Evolutionary conservation across 371 early-diverging fungal genomes (phyloP), one percentile per base, ranked within the genome.

Genomic region (Gilbertella persicaria): DNA sequence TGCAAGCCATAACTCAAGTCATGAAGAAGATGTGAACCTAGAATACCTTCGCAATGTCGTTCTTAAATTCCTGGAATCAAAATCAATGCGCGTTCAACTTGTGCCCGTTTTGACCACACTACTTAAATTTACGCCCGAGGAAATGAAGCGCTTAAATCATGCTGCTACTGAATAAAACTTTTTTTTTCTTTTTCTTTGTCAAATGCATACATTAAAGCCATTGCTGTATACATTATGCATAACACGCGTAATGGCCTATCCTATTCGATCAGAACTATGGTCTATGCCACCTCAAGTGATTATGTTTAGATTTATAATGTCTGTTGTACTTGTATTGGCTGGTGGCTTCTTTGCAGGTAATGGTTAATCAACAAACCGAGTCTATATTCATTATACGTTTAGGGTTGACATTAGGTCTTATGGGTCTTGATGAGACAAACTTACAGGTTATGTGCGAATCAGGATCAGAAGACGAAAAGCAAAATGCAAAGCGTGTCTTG

Each of bases 41-140:
- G 94, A 95, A 63, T 96, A 96, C 55, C 64, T 95, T 48, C 84
- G 89, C 56, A 86, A 91, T 51, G 86, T 96, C 9, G 61, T 96
- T 40, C 64, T 96, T 38, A 89, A 87, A 55, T 95, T 94, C 66
- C 74, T 96, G 53, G 93, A 95, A 67, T 79, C 82, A 44, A 89
- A 84, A 61, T 84, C 87, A 5, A 82, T 82, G 45, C 72, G 90
- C 30, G 54, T 79, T 30, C 93, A 92, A 68, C 73, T 95, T 62
- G 79, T 95, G 6, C 90, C 89, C 3, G 93, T 93, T 1, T 60
- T 95, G 19, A 83, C 85, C 4, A 89, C 85, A 79, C 64, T 95
- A 59, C 69, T 95, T 5, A 85, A 86, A 53, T 85, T 92, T 58
- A 79, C 88, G 35, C 82, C 89, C 0, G 93, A 95, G 19, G 95